Evolutionary conservation across 2,329 filamentous ascomycete genomes (phyloP), one percentile per base, ranked within the genome.

Genomic region (Stachybotrys chlorohalonatus): DNA sequence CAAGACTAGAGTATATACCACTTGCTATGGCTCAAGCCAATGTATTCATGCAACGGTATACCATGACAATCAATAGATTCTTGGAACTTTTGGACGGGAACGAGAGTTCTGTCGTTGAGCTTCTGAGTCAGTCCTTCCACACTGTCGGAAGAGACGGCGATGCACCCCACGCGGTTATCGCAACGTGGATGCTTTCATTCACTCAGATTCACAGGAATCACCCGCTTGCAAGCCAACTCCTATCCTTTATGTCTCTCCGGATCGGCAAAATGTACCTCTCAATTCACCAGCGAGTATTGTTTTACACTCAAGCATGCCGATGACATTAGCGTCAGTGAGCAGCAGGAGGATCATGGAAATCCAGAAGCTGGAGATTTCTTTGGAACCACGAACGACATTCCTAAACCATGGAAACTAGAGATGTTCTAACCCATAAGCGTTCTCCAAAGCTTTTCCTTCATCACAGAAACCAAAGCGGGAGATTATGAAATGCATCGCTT

Each of bases 1-100:
- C 50, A 1, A 9, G 17, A 2, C 16, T 52, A 30, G 50, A 52
- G 16, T 15, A 65, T 47, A 57, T 73, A 6, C 70, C 70, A 1
- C 60, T 74, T 1, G 70, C 70, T 3, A 67, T 73, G 47, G 62
- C 54, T 39, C 69, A 72, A 51, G 70, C 70, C 16, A 63, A 66
- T 2, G 63, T 65, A 7, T 75, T 65, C 53, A 68, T 75, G 53
- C 64, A 64, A 52, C 58, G 59, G 17, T 70, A 42, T 2, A 30
- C 49, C 4, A 62, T 64, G 2, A 54, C 65, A 1, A 58, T 59
- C 1, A n/a, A 54, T 0, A 50, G 54, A 24, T 72, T 72, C 50
- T 56, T 72, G 1, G 13, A 32, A 16, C 32, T 16, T 5, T 30
- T 52, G 36, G 50, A 30, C 5, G 36, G 4, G 13, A 42, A 59